Evolutionary conservation across 805 yeast species (phyloP).

Genomic region (Metschnikowia henanensis): DNA sequence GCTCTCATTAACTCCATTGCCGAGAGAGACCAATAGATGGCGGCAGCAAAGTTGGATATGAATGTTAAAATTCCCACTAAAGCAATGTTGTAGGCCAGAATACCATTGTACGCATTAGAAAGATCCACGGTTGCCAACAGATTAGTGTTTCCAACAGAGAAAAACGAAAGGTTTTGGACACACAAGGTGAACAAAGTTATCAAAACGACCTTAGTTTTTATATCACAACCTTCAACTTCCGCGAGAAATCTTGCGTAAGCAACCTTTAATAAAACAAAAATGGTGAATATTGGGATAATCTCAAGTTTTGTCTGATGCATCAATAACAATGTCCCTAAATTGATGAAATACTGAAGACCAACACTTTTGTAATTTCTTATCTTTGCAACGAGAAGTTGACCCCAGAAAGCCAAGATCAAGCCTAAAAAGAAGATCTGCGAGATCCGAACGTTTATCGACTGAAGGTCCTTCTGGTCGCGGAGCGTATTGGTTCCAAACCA

Average conservation of each 20-base stretch:
- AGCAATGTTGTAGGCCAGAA: conserved; percentile 63
- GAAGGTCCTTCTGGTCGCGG: conserved; percentile 20
- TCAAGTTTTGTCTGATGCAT: conserved; percentile 55
- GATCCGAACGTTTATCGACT: conserved; percentile 24
- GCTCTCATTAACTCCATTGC: conserved; percentile 28
- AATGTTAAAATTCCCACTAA: conserved; percentile 79
- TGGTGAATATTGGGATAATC: conserved; percentile 54
- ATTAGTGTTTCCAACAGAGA: conserved; percentile 88
- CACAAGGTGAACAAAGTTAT: conserved; percentile 43
- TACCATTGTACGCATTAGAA: conserved; percentile 90
- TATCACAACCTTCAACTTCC: conserved; percentile 17
- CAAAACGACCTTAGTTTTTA: conserved; percentile 17
- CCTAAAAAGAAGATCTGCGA: conserved; percentile 28
- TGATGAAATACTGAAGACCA: conserved; percentile 30
- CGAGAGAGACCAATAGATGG: conserved; percentile 75
- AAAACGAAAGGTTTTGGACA: conserved; percentile 76
- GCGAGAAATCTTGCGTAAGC: conserved; percentile 15
- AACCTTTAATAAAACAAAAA: conserved; percentile 32
- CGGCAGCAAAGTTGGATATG: conserved; percentile 81
- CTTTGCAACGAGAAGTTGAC: conserved; percentile 23
- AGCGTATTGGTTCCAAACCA: conserved; percentile 23
- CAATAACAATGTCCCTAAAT: conserved; percentile 42
- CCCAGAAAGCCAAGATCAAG: conserved; percentile 27
- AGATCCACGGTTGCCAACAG: conserved; percentile 89
- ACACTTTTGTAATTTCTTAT: background rate